Base-by-base conservation (phyloP, 2,329 filamentous ascomycete species). In the Penicillium verrucosum region DNA sequence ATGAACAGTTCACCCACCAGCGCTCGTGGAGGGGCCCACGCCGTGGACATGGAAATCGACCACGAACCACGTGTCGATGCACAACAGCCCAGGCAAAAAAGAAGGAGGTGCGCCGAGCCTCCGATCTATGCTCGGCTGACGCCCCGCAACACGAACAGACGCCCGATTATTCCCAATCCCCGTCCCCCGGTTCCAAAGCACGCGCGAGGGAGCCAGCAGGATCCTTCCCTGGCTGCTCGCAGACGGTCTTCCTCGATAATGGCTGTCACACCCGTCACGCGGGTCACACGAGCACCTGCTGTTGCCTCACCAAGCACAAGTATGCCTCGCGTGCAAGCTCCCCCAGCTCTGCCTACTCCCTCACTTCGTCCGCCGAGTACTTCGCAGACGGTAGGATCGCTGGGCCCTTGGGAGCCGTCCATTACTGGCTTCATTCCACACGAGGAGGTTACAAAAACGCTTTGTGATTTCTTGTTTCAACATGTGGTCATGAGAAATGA, bases 401-500 rank as follows among this genome's bases (percentile, higher is more conserved):
- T 76, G 29, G 74, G 74, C 9, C 71, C 67, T 6, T 82, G 78
- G 73, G 81, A 83, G 58, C 79, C 80, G 7, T 81, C 86, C 34
- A 87, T 96, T 45, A 87, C 85, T 1, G 86, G 88, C 46, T 78
- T 84, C 10, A 85, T 86, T 58, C 89, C 89, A 0, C 82, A 86
- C 54, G 89, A 94, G 64, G 87, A 92, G 59, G 75, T 94, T 11
- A 85, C 86, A n/a, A 88, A 86, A 65, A 73, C 80, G 18, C 81
- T 96, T n/a, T 89, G 88, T 59, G 89, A 96, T 69, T 96, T 92
- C 66, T 77, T 97, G 11, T 95, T 87, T 69, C 72, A 84, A 46
- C 81, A 88, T 54, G 87, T 94, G 18, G 81, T 94, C 7, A 78
- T 81, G 50, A 85, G 86, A 59, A 79, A 82, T n/a, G 85, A 89